Conservation (phyloP, 768 basidiomycete species). For the Nidularia sp. region DNA sequence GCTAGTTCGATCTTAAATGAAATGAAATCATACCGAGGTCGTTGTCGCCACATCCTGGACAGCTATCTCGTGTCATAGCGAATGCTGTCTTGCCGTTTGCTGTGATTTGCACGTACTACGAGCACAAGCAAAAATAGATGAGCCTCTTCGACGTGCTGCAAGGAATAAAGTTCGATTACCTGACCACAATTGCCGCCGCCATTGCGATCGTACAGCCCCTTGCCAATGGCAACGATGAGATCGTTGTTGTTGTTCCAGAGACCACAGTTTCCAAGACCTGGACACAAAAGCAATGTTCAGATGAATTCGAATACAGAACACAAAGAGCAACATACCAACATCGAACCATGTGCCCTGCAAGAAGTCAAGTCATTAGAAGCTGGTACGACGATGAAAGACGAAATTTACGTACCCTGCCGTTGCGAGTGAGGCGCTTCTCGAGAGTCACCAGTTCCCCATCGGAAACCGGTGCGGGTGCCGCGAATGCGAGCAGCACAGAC, state of each 20-base stretch:
- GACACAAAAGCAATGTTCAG: background rate
- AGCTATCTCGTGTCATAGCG: slow-evolving; percentile 54
- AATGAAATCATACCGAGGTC: slow-evolving; percentile 49
- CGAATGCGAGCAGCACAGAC: slow-evolving; percentile 35
- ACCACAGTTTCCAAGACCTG: slow-evolving; percentile 63
- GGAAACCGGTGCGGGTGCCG: slow-evolving; percentile 39
- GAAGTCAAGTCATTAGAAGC: slow-evolving; percentile 3
- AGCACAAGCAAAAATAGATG: slow-evolving; percentile 1
- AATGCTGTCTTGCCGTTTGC: slow-evolving; percentile 45
- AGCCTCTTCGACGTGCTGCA: background rate
- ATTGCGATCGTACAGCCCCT: slow-evolving; percentile 45
- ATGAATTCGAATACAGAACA: background rate
- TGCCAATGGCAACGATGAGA: slow-evolving; percentile 60
- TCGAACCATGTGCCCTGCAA: slow-evolving; percentile 67
- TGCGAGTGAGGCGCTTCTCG: slow-evolving; percentile 48
- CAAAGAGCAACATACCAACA: slow-evolving; percentile 28
- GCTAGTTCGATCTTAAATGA: background rate
- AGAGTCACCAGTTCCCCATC: slow-evolving; percentile 26
- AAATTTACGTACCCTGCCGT: slow-evolving; percentile 47
- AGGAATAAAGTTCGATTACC: slow-evolving; percentile 23
- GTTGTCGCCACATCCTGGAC: slow-evolving; percentile 43
- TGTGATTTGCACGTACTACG: slow-evolving; percentile 57
- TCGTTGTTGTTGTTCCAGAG: slow-evolving; percentile 40
- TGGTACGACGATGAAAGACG: slow-evolving; percentile 1
- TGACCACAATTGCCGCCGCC: slow-evolving; percentile 55